These are phyloP conservation scores for Decorospora gaudefroyi DNA, from an alignment of 2,329 filamentous ascomycete species.

Conservation along the genomic window DNA sequence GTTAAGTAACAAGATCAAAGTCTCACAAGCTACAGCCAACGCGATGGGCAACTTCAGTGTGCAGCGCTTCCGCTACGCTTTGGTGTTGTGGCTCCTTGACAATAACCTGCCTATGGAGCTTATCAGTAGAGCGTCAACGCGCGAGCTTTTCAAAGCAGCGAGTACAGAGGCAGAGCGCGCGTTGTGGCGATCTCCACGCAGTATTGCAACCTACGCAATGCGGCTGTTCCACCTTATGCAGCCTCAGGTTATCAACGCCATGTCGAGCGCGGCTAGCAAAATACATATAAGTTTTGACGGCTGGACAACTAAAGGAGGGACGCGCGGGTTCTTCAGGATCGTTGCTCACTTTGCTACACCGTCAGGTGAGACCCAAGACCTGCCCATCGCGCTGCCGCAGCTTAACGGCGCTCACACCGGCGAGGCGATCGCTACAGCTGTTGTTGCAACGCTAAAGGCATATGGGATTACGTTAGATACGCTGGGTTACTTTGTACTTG, in stretches of 20 bases:
- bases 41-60: too few relatives aligned
- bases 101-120: neutral
- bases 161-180: slow-evolving; percentile 4
- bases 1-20: too few relatives aligned
- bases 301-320: too few relatives aligned
- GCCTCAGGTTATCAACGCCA: slow-evolving; percentile 2
- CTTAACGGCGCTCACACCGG: neutral
- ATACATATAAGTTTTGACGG: slow-evolving; percentile 6
- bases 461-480: neutral
- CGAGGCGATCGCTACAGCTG: slow-evolving; percentile 2
- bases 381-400: slow-evolving; percentile 7
- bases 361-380: neutral
- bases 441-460: neutral
- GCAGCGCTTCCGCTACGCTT: neutral
- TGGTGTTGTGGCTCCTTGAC: neutral
- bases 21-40: too few relatives aligned
- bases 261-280: slow-evolving; percentile 3
- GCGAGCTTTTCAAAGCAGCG: neutral
- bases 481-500: slow-evolving; percentile 6
- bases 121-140: neutral
- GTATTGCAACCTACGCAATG: slow-evolving; percentile 3
- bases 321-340: slow-evolving; percentile 2
- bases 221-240: neutral
- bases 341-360: slow-evolving; percentile 2
- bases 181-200: slow-evolving; percentile 4